Percentiles rank a stretch among this genome's conserved stretches.
These are phyloP conservation scores for Coprinellus micaceus DNA, from an alignment of 768 basidiomycete species.

Conservation along the genomic window DNA sequence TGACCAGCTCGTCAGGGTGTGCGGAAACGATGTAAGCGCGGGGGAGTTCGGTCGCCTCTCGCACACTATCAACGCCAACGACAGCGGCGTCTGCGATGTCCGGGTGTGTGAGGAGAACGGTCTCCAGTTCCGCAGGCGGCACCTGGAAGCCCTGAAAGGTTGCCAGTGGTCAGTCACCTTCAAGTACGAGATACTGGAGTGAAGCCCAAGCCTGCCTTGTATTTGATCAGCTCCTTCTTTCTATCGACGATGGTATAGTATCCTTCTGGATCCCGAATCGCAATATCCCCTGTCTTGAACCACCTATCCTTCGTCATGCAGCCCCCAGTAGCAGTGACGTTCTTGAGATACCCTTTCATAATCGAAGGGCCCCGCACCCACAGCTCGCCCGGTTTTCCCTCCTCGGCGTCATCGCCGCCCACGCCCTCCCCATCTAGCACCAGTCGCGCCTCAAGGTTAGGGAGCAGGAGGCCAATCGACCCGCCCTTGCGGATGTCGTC, in stretches of 20 bases:
- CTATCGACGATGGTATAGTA: conserved; percentile 74
- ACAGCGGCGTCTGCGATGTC: conserved; percentile 79
- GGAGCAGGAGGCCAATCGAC: conserved; percentile 64
- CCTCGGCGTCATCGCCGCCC: conserved; percentile 42
- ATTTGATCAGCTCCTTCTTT: conserved; percentile 72
- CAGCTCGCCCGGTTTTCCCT: conserved; percentile 71
- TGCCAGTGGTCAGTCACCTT: no score
- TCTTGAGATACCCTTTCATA: conserved; percentile 87
- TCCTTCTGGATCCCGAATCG: conserved; percentile 62
- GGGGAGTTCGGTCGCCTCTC: conserved; percentile 79
- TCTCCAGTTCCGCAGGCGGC: conserved; percentile 83
- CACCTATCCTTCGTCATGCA: conserved; percentile 71
- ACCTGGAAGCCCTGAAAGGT: conserved; percentile 43
- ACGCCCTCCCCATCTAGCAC: conserved; percentile 60
- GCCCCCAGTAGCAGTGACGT: conserved; percentile 62
- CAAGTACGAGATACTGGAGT: no score
- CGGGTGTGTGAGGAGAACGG: conserved; percentile 68
- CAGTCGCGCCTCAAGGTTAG: conserved; percentile 73
- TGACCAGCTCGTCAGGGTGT: conserved; percentile 31
- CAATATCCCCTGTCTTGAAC: conserved; percentile 90
- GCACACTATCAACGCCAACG: conserved; percentile 63
- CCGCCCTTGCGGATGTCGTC: conserved; percentile 53
- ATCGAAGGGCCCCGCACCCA: conserved; percentile 77
- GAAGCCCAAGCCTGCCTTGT: conserved; percentile 44
- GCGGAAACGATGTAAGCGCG: conserved; percentile 66